Conservation (phyloP, 768 basidiomycete species). For the Mycena sanguinolenta region DNA sequence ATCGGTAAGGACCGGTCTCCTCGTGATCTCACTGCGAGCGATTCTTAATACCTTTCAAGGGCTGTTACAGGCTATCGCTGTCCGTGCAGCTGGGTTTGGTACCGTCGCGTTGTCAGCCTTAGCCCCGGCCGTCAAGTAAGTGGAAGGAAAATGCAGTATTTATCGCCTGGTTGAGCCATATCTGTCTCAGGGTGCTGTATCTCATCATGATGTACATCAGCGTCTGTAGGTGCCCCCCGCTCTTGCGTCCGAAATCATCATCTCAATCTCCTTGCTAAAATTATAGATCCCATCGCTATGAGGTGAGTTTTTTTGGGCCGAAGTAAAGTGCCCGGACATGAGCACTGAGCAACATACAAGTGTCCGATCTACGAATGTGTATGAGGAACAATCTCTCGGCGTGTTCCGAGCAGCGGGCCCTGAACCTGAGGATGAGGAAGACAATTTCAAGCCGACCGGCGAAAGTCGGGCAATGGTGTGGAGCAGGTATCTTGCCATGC, state of each 20-base stretch:
- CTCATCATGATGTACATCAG: slow-evolving; percentile 96
- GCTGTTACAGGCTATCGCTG: slow-evolving; percentile 82
- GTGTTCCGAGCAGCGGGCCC: slow-evolving; percentile 71
- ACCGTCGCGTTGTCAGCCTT: slow-evolving; percentile 80
- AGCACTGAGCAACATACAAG: slow-evolving; percentile 48
- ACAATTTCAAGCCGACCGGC: slow-evolving; percentile 59
- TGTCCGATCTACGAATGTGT: slow-evolving; percentile 93
- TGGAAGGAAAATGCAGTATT: slow-evolving; percentile 20
- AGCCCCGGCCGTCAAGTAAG: slow-evolving; percentile 91
- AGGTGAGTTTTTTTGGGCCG: slow-evolving; percentile 59
- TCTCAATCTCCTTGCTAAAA: not conserved
- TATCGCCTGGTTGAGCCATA: not conserved
- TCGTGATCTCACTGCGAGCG: no score
- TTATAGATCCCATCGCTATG: slow-evolving; percentile 87
- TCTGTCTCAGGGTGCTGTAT: slow-evolving; percentile 76
- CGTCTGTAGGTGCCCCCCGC: slow-evolving; percentile 69
- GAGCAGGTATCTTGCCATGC: slow-evolving; percentile 84
- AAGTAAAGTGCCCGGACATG: not conserved
- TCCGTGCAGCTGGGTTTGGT: slow-evolving; percentile 89
- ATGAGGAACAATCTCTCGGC: slow-evolving; percentile 94
- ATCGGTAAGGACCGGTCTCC: no score
- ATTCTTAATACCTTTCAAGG: no score
- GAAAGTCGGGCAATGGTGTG: slow-evolving; percentile 70
- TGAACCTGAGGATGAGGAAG: slow-evolving; percentile 63
- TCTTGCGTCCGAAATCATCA: not conserved